Base-by-base conservation (phyloP, 2,329 filamentous ascomycete species). In the Proliferodiscus dingleyae region DNA sequence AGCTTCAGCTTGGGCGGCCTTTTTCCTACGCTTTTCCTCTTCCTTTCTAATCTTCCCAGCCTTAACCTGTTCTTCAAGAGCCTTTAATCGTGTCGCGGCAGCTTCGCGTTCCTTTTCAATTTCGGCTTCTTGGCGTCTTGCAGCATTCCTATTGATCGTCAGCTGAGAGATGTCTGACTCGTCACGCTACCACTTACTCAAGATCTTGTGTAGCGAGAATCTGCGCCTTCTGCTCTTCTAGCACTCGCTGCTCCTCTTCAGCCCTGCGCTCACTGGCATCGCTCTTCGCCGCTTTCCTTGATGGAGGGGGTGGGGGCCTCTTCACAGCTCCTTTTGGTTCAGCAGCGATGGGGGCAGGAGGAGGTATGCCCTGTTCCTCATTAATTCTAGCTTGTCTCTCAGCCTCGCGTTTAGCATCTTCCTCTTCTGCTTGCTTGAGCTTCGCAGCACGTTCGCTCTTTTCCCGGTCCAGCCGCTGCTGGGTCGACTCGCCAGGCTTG, bases 11-110 rank as follows among this genome's bases (percentile, higher is more conserved):
- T 87, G 75, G 8, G 89, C 89, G 18, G 89, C 91, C 70, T 95
- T 90, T 72, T 89, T 93, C 58, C 80, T 85, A 52, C 84, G 87
- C 73, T 95, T 96, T 70, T 96, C 93, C 66, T 98, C 93, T 56
- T 94, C 87, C 68, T 95, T 97, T 74, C 89, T 91, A 42, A 97
- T 71, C 71, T 97, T 98, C 60, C 90, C 89, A 63, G 90, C 87
- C 52, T 83, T 84, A 42, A 97, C 89, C 66, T 96, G 89, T 64
- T 97, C 89, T 67, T 98, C 90, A 7, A 98, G 78, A 13, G 89
- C 89, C 63, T 83, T 88, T 19, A 97, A 77, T 41, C 90, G 88
- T 52, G 87, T 86, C 57, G 86, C 81, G 32, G 90, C 83, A 43
- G 86, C 89, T 59, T 89, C 80, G 43, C 85, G 85, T 67, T 96